A percentile compares a stretch with the other conserved stretches of the same genome.
phyloP scores from a whole-genome alignment of 73 alveolate genomes.

The Paramecium octaurelia region DNA sequence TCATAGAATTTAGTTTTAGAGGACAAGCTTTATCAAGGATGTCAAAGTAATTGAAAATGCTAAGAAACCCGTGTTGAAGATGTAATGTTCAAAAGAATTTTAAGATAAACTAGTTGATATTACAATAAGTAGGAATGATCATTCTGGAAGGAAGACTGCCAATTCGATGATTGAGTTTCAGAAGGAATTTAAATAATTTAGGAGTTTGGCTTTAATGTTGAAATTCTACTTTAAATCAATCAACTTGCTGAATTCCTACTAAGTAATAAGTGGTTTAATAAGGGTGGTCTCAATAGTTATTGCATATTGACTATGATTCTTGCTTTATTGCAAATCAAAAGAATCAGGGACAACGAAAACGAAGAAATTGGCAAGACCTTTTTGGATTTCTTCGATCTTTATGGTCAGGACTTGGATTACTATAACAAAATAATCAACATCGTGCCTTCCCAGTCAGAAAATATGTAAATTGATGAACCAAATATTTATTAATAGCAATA shows the following conservation, averaged over 20 bases:
- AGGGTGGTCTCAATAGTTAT: slow-evolving; percentile 49
- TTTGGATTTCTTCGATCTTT: neutral
- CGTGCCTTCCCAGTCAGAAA: neutral
- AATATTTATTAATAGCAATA: neutral
- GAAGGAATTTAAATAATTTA: slow-evolving; percentile 30
- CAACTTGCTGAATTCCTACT: neutral
- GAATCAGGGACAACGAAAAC: neutral
- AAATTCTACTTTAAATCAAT: slow-evolving; percentile 14
- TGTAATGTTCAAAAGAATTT: neutral
- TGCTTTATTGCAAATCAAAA: neutral
- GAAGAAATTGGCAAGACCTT: slow-evolving; percentile 1
- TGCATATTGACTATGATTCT: neutral
- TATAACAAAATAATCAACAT: neutral
- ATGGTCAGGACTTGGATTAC: neutral
- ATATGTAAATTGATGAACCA: neutral
- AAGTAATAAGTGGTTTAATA: neutral
- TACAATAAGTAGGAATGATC: neutral
- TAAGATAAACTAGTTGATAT: neutral
- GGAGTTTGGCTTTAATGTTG: neutral
- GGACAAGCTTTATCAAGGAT: neutral
- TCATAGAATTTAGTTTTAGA: neutral
- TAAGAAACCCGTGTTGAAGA: neutral
- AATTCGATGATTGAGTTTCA: neutral
- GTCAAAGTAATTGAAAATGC: slow-evolving; percentile 30
- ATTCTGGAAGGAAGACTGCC: neutral